Evolutionary conservation across 176 grass and related monocot genomes (phyloP).

Genomic region (Musa acuminata): DNA sequence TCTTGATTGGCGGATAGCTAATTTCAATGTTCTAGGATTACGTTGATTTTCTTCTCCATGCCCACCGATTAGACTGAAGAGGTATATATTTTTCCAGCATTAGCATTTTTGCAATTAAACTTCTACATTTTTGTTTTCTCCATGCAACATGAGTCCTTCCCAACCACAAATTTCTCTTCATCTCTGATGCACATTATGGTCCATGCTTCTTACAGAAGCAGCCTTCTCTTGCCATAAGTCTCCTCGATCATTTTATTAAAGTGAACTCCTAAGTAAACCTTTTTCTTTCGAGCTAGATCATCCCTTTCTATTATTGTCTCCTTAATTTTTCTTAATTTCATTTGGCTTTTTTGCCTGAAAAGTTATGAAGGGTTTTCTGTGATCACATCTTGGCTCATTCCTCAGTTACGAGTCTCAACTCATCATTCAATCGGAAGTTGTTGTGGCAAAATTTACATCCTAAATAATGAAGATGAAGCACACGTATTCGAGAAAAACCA

Average conservation of each 20-base stretch:
- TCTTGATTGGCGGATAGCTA: not conserved
- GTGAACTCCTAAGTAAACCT: not conserved
- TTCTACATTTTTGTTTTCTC: no score
- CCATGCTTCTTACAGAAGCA: not conserved
- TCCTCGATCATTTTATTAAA: not conserved
- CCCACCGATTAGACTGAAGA: not conserved
- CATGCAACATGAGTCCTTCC: no score
- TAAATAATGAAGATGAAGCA: not conserved
- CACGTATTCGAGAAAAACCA: not conserved
- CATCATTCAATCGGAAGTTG: no score
- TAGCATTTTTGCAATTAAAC: not conserved
- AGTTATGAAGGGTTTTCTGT: no score
- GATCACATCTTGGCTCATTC: no score
- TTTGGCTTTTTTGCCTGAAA: no score
- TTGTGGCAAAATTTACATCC: not conserved
- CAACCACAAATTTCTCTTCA: not conserved
- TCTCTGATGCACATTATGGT: not conserved
- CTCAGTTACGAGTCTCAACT: no score
- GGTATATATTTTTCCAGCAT: not conserved
- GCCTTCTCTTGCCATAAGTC: not conserved
- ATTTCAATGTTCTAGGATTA: conserved; percentile 4
- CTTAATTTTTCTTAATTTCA: no score
- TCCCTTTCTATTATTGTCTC: not conserved
- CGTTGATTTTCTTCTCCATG: not conserved
- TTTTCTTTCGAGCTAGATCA: not conserved